Conservation (phyloP, 768 basidiomycete species). For the Dacryopinax primogenitus region DNA sequence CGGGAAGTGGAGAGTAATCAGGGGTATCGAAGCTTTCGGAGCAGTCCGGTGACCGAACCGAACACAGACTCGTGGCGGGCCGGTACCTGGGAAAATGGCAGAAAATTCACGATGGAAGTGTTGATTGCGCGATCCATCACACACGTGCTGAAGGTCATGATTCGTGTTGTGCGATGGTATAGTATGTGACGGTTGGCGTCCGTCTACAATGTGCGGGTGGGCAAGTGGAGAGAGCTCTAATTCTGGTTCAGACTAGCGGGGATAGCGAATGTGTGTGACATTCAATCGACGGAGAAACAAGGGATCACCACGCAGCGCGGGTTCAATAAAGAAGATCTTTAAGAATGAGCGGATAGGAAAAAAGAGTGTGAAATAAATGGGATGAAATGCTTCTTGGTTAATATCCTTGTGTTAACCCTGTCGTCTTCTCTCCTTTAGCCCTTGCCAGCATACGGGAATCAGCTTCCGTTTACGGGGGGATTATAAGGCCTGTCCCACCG, state of each 20-base stretch:
- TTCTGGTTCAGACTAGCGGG: slow-evolving; percentile 1
- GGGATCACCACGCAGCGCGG: no score
- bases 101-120: no score
- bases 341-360: no score
- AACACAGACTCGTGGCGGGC: no score
- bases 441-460: not conserved
- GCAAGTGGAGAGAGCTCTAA: not conserved
- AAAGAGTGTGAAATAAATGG: no score
- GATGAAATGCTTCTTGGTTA: no score
- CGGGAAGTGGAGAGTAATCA: not conserved
- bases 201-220: not conserved
- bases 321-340: no score
- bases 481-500: not conserved
- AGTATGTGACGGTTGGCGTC: no score
- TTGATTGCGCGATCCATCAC: not conserved
- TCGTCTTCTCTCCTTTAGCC: not conserved
- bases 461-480: not conserved
- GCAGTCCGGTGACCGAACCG: not conserved
- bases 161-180: no score
- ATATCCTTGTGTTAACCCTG: no score
- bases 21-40: not conserved
- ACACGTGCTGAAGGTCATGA: not conserved
- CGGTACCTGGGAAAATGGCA: not conserved
- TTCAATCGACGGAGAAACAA: no score
- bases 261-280: no score